These are phyloP conservation scores for Hyphopichia buzzinii DNA, from an alignment of 1,139 yeast species.

Conservation along the genomic window DNA sequence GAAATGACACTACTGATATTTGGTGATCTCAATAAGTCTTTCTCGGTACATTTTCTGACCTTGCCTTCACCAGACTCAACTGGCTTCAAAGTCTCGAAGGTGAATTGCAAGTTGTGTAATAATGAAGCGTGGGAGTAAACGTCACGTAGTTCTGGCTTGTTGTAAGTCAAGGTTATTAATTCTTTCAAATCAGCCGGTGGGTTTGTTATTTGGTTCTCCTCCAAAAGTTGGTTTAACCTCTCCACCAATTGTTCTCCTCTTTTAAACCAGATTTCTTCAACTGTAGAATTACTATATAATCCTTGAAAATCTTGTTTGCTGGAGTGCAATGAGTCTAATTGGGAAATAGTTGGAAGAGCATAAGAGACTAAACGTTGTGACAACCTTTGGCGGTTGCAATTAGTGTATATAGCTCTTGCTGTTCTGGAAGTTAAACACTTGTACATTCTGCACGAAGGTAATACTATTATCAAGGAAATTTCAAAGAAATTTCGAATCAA, in stretches of 20 bases:
- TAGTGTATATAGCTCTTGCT: background rate
- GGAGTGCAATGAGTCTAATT: constrained; percentile 32
- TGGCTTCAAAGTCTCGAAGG: constrained; percentile 52
- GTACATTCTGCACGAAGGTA: background rate
- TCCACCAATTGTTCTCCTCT: constrained; percentile 49
- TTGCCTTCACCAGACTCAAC: constrained; percentile 10
- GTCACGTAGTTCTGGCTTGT: constrained; percentile 45
- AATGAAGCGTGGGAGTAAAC: constrained; percentile 59
- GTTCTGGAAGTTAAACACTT: background rate
- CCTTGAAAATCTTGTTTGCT: constrained; percentile 49
- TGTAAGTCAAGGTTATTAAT: constrained; percentile 40
- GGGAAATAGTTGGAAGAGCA: constrained; percentile 27
- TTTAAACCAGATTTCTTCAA: constrained; percentile 59
- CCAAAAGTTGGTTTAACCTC: constrained; percentile 43
- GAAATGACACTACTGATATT: constrained; percentile 20
- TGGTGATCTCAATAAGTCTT: constrained; percentile 46
- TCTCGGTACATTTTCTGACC: constrained; percentile 20
- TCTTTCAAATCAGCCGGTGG: constrained; percentile 32
- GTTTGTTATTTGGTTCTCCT: constrained; percentile 21
- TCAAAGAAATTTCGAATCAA: too few species aligned
- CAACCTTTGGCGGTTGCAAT: background rate
- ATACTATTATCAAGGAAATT: too few species aligned
- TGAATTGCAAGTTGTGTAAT: constrained; percentile 58
- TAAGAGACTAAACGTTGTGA: constrained; percentile 17
- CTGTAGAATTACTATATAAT: constrained; percentile 49